phyloP scores from a whole-genome alignment of 2,329 filamentous ascomycete species.

The Xylaria multiplex region DNA sequence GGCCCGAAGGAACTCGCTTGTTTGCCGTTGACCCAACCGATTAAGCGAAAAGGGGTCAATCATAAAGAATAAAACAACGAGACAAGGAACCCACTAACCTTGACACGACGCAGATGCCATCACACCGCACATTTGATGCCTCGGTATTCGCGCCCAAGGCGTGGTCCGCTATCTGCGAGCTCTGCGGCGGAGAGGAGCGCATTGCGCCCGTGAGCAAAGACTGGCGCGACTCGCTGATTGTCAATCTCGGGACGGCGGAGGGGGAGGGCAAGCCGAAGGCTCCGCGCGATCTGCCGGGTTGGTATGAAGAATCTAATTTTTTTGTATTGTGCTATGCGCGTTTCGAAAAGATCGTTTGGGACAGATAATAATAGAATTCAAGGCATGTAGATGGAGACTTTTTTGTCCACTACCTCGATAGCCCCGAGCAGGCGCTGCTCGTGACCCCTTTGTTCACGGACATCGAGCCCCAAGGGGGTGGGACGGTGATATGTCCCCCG shows the following conservation, averaged over 20 bases:
- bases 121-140: conserved; percentile 64
- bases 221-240: conserved; percentile 76
- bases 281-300: conserved; percentile 64
- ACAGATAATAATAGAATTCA: too few relatives aligned
- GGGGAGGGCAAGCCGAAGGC: conserved; percentile 60
- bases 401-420: conserved; percentile 77
- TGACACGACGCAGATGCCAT: conserved; percentile 57
- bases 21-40: background rate
- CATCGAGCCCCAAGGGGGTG: conserved; percentile 68
- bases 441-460: conserved; percentile 76
- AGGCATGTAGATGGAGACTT: conserved; percentile 77
- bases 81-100: conserved; percentile 3
- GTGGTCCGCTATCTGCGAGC: conserved; percentile 73
- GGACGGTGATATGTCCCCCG: conserved; percentile 70
- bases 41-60: background rate
- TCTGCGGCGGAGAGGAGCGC: conserved; percentile 70
- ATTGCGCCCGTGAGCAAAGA: conserved; percentile 58
- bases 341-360: too few relatives aligned
- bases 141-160: conserved; percentile 70
- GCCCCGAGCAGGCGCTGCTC: conserved; percentile 73
- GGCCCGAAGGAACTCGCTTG: background rate
- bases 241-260: conserved; percentile 71
- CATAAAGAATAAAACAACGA: background rate
- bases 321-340: too few relatives aligned
- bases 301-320: conserved; percentile 46